Conservation (phyloP, 2,329 filamentous ascomycete species). For the Hymenoscyphus linearis region DNA sequence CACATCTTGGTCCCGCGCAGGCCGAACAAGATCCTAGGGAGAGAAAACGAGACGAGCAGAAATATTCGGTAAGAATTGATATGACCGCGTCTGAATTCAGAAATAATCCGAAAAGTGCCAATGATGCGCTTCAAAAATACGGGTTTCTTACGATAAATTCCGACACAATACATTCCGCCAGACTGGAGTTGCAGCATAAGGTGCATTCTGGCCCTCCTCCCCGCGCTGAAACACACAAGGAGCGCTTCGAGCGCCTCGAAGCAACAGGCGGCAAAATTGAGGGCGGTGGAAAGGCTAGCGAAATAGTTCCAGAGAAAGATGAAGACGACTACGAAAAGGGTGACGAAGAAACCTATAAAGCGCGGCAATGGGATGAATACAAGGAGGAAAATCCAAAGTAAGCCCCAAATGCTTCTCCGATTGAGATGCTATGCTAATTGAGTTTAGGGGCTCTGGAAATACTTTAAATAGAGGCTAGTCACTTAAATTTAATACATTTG, state of each 20-base stretch:
- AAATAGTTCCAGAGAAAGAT: conserved; percentile 64
- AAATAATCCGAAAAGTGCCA: too few species aligned
- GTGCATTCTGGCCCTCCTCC: conserved; percentile 93
- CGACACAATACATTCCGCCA: too few species aligned
- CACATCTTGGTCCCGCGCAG: conserved; percentile 39
- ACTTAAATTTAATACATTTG: too few species aligned
- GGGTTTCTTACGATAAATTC: too few species aligned
- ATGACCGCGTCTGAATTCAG: too few species aligned
- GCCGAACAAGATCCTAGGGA: conserved; percentile 43
- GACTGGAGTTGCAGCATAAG: conserved; percentile 68
- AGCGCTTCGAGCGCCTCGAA: conserved; percentile 90
- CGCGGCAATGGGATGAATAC: conserved; percentile 91
- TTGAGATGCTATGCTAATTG: conserved; percentile 5
- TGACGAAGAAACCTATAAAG: conserved; percentile 89
- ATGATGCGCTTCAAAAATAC: too few species aligned
- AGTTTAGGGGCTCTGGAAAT: conserved; percentile 61
- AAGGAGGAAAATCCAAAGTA: conserved; percentile 78
- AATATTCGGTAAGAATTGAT: conserved; percentile 73
- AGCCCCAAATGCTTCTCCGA: conserved; percentile 9
- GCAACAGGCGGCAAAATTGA: conserved; percentile 83
- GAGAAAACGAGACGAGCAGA: conserved; percentile 38
- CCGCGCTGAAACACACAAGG: conserved; percentile 96
- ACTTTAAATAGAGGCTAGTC: conserved; percentile 69
- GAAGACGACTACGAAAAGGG: conserved; percentile 87
- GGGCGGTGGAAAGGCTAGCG: conserved; percentile 75